Conservation (phyloP, 768 basidiomycete species). For the Serendipita indica region DNA sequence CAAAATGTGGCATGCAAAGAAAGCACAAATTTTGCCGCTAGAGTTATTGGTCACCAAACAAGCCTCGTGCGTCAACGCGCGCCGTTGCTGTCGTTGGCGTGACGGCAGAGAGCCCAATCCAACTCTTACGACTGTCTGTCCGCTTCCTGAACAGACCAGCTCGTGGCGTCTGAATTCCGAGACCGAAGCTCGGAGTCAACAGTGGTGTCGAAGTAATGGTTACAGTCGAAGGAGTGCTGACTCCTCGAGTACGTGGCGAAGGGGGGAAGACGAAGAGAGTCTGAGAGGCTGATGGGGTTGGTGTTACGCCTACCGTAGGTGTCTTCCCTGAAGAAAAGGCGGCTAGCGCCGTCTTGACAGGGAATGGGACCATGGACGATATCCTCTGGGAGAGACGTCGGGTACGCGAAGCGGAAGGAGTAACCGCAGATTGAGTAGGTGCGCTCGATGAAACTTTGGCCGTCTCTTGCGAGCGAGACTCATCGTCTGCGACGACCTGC, state of each 20-base stretch:
- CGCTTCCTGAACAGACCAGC: background rate
- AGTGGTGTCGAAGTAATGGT: slow-evolving; percentile 33
- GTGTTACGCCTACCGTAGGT: slow-evolving; percentile 15
- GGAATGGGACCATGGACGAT: slow-evolving; percentile 39
- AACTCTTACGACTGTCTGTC: slow-evolving; percentile 5
- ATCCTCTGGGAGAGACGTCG: background rate
- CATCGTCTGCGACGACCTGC: slow-evolving; percentile 30
- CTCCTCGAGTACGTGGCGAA: slow-evolving; percentile 41
- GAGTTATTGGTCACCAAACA: background rate
- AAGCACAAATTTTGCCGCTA: no score
- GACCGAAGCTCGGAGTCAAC: slow-evolving; percentile 5
- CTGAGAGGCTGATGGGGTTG: slow-evolving; percentile 40
- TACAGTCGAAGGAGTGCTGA: slow-evolving; percentile 65
- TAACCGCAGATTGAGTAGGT: slow-evolving; percentile 40
- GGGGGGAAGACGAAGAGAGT: slow-evolving; percentile 80
- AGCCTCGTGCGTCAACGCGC: background rate
- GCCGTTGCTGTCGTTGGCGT: slow-evolving; percentile 6
- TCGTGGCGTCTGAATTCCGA: background rate
- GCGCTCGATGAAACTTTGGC: slow-evolving; percentile 22
- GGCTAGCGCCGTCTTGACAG: slow-evolving; percentile 23
- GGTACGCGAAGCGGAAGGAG: slow-evolving; percentile 15
- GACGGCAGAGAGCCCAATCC: slow-evolving; percentile 9
- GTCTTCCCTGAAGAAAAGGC: slow-evolving; percentile 12
- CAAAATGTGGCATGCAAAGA: background rate
- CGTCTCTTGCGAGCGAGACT: background rate